phyloP scores from a whole-genome alignment of 331 rosid species.

The Arachis monticola region DNA sequence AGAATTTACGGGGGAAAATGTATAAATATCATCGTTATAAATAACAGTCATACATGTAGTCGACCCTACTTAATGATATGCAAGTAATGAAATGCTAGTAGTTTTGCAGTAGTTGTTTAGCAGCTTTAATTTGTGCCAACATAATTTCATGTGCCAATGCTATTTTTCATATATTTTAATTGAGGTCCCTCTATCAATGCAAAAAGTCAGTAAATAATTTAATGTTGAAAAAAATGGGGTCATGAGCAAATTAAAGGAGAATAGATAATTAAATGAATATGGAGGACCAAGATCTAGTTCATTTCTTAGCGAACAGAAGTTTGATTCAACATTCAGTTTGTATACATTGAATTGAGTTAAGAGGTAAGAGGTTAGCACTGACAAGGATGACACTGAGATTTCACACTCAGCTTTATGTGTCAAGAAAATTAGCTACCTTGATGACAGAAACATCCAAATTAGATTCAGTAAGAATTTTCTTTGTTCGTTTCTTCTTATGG shows the following conservation, averaged over 20 bases:
- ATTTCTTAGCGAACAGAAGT: background rate
- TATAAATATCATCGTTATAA: background rate
- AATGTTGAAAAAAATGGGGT: background rate
- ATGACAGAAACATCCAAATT: background rate
- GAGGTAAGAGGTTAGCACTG: background rate
- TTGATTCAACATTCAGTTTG: background rate
- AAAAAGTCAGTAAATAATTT: background rate
- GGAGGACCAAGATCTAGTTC: background rate
- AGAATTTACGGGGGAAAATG: slow-evolving; percentile 15
- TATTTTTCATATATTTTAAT: slow-evolving; percentile 2
- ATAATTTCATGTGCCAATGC: slow-evolving; percentile 21
- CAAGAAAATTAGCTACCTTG: slow-evolving; percentile 8
- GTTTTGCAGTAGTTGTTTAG: background rate
- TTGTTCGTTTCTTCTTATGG: no score
- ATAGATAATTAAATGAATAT: slow-evolving; percentile 16
- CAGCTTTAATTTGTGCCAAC: background rate
- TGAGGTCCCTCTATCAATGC: background rate
- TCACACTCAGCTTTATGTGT: background rate
- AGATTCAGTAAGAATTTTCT: no score
- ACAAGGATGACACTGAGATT: slow-evolving; percentile 15
- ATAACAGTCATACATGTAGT: slow-evolving; percentile 22
- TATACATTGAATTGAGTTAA: slow-evolving; percentile 1
- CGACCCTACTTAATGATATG: slow-evolving; percentile 13
- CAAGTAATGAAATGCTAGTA: slow-evolving; percentile 30
- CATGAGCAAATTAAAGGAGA: no score